phyloP scores from a whole-genome alignment of 805 yeast genomes.

The Candida tallmaniae region DNA sequence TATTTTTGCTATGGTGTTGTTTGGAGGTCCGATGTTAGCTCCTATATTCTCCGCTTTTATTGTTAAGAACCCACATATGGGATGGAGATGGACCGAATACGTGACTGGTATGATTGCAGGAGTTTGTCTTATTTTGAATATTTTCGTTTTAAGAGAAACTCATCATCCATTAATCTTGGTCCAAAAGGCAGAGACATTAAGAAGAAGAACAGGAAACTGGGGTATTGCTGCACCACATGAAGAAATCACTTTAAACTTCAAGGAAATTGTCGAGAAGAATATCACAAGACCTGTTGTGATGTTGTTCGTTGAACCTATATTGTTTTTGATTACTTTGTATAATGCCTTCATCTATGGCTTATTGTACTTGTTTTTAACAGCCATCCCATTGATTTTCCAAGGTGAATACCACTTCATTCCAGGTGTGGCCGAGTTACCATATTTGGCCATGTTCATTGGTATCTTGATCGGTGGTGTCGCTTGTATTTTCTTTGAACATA shows the following conservation, averaged over 20 bases:
- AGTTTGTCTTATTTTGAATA: constrained; percentile 25
- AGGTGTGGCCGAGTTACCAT: constrained; percentile 75
- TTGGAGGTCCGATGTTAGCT: constrained; percentile 75
- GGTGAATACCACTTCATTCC: constrained; percentile 53
- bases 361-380: constrained; percentile 42
- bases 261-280: constrained; percentile 33
- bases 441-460: constrained; percentile 71
- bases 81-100: constrained; percentile 61
- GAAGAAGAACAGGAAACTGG: constrained; percentile 40
- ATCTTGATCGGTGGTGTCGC: constrained; percentile 51
- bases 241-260: constrained; percentile 24
- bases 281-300: constrained; percentile 34
- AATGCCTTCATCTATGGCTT: constrained; percentile 48
- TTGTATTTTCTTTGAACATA: constrained; percentile 52
- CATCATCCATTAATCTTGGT: constrained; percentile 36
- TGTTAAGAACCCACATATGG: constrained; percentile 32
- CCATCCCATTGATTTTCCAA: constrained; percentile 43
- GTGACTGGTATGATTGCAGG: constrained; percentile 40
- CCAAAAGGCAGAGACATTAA: constrained; percentile 28
- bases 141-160: constrained; percentile 33
- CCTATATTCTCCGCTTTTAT: constrained; percentile 56
- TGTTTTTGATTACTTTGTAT: constrained; percentile 39
- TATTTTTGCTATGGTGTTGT: constrained; percentile 67
- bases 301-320: constrained; percentile 39
- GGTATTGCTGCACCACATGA: constrained; percentile 37